Evolutionary conservation across 2,329 filamentous ascomycete genomes (phyloP).

Genomic region (Pseudogymnoascus sp.): DNA sequence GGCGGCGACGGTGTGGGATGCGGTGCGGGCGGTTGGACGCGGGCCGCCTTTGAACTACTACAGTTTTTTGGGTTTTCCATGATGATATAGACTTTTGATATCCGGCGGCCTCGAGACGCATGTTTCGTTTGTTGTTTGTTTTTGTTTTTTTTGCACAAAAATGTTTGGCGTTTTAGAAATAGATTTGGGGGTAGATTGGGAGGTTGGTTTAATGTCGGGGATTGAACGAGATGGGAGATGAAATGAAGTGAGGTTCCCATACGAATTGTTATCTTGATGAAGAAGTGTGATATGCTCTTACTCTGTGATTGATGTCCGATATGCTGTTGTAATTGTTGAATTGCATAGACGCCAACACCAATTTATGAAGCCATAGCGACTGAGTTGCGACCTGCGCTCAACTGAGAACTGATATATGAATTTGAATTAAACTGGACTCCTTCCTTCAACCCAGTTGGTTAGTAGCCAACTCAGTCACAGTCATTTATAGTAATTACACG

Average conservation of each 20-base stretch:
- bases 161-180: constrained; percentile 7
- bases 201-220: background rate
- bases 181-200: background rate
- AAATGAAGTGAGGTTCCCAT: constrained; percentile 3
- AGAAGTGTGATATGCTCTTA: background rate
- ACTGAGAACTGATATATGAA: background rate
- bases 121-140: background rate
- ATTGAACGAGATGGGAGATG: background rate
- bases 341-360: background rate
- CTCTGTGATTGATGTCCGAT: background rate
- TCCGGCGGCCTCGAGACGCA: constrained; percentile 9
- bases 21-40: background rate
- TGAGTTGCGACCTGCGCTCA: background rate
- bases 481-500: background rate
- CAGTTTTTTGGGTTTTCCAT: constrained; percentile 6
- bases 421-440: background rate
- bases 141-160: background rate
- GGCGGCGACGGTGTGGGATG: background rate
- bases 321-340: background rate
- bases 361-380: background rate
- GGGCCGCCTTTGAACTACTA: background rate
- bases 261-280: background rate
- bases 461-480: background rate
- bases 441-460: background rate
- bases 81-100: constrained; percentile 9